phyloP scores from a whole-genome alignment of 75 land plant species.

The Picea sitchensis region DNA sequence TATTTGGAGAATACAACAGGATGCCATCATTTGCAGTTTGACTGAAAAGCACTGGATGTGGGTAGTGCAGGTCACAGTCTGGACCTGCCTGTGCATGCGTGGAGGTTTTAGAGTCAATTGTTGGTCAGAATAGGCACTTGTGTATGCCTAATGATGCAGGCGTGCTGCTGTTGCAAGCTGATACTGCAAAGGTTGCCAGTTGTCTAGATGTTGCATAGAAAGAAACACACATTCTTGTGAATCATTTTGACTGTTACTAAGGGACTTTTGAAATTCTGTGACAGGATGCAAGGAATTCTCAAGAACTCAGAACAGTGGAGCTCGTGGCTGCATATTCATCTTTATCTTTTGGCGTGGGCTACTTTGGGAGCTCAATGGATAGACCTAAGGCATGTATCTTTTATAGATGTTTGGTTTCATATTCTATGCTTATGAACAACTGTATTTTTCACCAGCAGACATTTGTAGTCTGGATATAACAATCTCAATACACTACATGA shows the following conservation, averaged over 20 bases:
- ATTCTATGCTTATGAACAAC: not conserved
- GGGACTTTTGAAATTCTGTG: not conserved
- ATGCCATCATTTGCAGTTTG: not conserved
- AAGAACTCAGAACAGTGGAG: conserved; percentile 58
- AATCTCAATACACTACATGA: too few relatives aligned
- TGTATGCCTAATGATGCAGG: too few relatives aligned
- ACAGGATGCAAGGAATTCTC: conserved; percentile 24
- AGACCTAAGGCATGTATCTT: conserved; percentile 69
- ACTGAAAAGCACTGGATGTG: not conserved
- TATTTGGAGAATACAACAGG: not conserved
- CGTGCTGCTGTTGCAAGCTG: too few relatives aligned
- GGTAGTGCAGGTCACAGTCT: too few relatives aligned
- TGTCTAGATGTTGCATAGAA: not conserved
- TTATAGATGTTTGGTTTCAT: not conserved
- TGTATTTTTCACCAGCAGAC: too few relatives aligned
- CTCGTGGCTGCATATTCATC: conserved; percentile 82
- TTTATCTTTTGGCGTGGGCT: conserved; percentile 86
- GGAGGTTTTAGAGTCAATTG: too few relatives aligned
- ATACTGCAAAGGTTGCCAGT: conserved; percentile 26
- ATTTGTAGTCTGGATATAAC: too few relatives aligned
- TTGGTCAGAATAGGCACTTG: too few relatives aligned
- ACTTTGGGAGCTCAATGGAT: conserved; percentile 82
- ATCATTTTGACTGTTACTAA: not conserved
- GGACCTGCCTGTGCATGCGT: too few relatives aligned
- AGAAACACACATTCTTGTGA: not conserved